Conservation (phyloP, 495 filamentous ascomycete genomes). For the Aspergillus incahuasiensis region DNA sequence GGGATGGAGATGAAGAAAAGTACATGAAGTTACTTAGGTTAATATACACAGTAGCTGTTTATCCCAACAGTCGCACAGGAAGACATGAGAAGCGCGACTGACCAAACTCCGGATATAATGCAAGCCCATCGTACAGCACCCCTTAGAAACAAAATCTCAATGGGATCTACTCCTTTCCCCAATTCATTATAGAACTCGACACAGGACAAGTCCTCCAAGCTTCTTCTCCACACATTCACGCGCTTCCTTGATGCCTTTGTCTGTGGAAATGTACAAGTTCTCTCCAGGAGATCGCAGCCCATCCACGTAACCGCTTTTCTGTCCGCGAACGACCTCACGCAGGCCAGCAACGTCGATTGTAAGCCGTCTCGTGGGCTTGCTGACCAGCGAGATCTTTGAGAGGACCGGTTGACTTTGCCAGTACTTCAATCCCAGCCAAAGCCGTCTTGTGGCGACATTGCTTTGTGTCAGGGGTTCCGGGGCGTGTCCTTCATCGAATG, state of each 20-base stretch:
- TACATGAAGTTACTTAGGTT: slow-evolving; percentile 24
- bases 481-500: slow-evolving; percentile 29
- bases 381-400: slow-evolving; percentile 61
- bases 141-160: slow-evolving; percentile 11
- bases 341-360: slow-evolving; percentile 58
- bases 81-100: slow-evolving; percentile 34
- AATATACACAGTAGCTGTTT: slow-evolving; percentile 39
- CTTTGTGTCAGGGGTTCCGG: slow-evolving; percentile 63
- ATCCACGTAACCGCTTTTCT: slow-evolving; percentile 57
- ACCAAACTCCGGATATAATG: slow-evolving; percentile 45
- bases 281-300: slow-evolving; percentile 78
- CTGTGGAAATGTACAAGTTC: slow-evolving; percentile 74
- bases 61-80: slow-evolving; percentile 32
- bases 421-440: slow-evolving; percentile 96
- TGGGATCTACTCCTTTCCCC: neutral
- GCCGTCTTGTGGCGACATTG: slow-evolving; percentile 70
- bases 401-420: slow-evolving; percentile 83
- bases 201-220: slow-evolving; percentile 78
- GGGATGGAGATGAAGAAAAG: neutral
- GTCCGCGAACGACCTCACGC: slow-evolving; percentile 60
- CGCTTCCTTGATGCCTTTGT: slow-evolving; percentile 75
- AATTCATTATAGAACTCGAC: slow-evolving; percentile 51
- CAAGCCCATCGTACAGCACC: slow-evolving; percentile 23
- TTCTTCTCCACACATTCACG: slow-evolving; percentile 83
- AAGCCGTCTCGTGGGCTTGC: slow-evolving; percentile 71